phyloP scores from a whole-genome alignment of 1,284 basidiomycete species.

The Porodaedalea pini region DNA sequence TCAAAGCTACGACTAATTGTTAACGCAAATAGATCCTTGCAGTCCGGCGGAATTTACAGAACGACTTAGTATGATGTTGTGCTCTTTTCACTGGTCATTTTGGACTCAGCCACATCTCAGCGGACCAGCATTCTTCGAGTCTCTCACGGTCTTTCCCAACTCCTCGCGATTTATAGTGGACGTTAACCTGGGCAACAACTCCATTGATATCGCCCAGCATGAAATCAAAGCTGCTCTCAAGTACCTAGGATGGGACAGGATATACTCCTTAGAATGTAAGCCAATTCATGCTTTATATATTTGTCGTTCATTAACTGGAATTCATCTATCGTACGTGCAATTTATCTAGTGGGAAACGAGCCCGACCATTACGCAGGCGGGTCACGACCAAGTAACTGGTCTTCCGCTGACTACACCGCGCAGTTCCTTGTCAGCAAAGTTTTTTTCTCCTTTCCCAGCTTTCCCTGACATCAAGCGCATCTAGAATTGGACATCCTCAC shows the following conservation, averaged over 20 bases:
- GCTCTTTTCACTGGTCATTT: neutral
- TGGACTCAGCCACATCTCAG: conserved; percentile 18
- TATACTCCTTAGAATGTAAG: conserved; percentile 33
- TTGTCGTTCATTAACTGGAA: neutral
- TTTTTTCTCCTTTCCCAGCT: neutral
- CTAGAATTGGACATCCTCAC: conserved; percentile 32
- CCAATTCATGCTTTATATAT: conserved; percentile 1
- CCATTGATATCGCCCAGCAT: conserved; percentile 31
- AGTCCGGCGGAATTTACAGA: conserved; percentile 34
- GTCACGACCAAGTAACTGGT: conserved; percentile 30
- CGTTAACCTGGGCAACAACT: conserved; percentile 36
- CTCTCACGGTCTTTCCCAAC: conserved; percentile 31
- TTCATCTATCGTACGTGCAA: neutral
- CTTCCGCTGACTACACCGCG: conserved; percentile 31
- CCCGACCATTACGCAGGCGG: conserved; percentile 34
- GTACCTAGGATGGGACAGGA: conserved; percentile 31
- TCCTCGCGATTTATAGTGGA: conserved; percentile 31
- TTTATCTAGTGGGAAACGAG: conserved; percentile 34
- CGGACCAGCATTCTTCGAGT: conserved; percentile 33
- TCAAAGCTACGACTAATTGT: neutral
- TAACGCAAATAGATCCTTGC: neutral
- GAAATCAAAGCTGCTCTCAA: conserved; percentile 32
- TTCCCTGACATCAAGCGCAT: neutral
- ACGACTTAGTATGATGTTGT: conserved; percentile 29
- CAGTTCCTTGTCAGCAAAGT: conserved; percentile 30